Conservation (phyloP, 371 early-diverging fungal genomes). For the Mortierella sp. region DNA sequence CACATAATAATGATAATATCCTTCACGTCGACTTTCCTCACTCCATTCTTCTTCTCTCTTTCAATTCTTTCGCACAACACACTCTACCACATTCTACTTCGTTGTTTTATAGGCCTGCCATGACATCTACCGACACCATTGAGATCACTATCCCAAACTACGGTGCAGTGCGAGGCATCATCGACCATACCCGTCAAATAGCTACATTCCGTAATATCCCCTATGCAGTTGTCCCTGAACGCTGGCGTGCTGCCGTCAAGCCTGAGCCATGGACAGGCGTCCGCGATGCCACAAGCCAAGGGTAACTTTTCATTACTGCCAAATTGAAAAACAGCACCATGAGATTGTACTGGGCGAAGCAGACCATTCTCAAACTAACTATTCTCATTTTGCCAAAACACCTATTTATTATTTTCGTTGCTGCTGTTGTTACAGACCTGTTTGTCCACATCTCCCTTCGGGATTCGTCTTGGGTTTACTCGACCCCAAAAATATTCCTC, state of each 20-base stretch:
- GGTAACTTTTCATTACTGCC: conserved; percentile 12
- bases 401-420: not conserved
- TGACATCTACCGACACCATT: conserved; percentile 6
- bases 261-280: conserved; percentile 39
- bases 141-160: conserved; percentile 27
- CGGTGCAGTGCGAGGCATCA: conserved; percentile 22
- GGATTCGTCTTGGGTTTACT: conserved; percentile 6
- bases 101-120: not conserved
- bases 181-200: conserved; percentile 15
- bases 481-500: conserved; percentile 3
- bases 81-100: not conserved
- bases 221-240: conserved; percentile 30
- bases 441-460: conserved; percentile 21
- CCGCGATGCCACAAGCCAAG: conserved; percentile 43
- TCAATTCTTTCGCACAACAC: not conserved
- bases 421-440: not conserved
- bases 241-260: conserved; percentile 41
- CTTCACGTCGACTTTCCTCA: not conserved
- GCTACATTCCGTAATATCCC: conserved; percentile 39
- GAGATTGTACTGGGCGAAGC: not conserved
- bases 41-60: not conserved
- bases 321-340: not conserved
- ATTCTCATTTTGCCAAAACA: not conserved
- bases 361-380: not conserved
- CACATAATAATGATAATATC: not conserved